phyloP scores from a whole-genome alignment of 2,329 filamentous ascomycete genomes.

The Diaporthe caulivora region DNA sequence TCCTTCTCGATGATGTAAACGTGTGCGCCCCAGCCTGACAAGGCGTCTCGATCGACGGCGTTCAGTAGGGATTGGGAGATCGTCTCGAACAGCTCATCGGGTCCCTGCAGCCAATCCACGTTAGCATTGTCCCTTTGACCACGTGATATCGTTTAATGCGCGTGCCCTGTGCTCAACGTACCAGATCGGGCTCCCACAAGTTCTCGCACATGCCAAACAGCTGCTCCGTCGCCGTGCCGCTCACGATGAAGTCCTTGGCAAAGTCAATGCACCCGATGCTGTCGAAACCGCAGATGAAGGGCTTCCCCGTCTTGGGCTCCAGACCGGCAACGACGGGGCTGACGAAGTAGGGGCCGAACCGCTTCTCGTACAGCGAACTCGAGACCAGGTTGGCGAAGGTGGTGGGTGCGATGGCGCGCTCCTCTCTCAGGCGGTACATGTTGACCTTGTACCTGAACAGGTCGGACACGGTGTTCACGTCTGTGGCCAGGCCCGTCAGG shows the following conservation, averaged over 20 bases:
- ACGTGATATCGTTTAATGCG: too few species aligned
- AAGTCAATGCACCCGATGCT: constrained; percentile 99
- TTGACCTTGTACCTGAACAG: constrained; percentile 99
- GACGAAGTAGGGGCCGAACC: constrained; percentile 97
- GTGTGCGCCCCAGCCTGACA: constrained; percentile 98
- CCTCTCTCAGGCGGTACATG: constrained; percentile 99
- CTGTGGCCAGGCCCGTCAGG: constrained; percentile 94
- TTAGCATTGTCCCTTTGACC: not conserved
- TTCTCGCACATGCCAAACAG: constrained; percentile 99
- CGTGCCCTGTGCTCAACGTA: constrained; percentile 58
- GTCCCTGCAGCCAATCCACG: constrained; percentile 67
- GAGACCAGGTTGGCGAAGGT: constrained; percentile 98
- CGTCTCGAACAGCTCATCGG: constrained; percentile 97
- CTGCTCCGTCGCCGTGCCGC: constrained; percentile 95
- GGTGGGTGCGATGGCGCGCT: constrained; percentile 92
- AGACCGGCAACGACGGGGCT: constrained; percentile 94
- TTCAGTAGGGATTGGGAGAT: constrained; percentile 96
- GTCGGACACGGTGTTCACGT: constrained; percentile 93
- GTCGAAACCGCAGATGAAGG: constrained; percentile 99
- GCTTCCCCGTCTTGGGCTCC: constrained; percentile 92
- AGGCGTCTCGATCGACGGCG: constrained; percentile 94
- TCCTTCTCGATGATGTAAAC: constrained; percentile 99
- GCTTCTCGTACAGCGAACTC: constrained; percentile 90
- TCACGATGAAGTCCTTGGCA: constrained; percentile 99
- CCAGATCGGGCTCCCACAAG: constrained; percentile 97